phyloP scores from a whole-genome alignment of 345 rosid genomes.

The Hypericum androsaemum region DNA sequence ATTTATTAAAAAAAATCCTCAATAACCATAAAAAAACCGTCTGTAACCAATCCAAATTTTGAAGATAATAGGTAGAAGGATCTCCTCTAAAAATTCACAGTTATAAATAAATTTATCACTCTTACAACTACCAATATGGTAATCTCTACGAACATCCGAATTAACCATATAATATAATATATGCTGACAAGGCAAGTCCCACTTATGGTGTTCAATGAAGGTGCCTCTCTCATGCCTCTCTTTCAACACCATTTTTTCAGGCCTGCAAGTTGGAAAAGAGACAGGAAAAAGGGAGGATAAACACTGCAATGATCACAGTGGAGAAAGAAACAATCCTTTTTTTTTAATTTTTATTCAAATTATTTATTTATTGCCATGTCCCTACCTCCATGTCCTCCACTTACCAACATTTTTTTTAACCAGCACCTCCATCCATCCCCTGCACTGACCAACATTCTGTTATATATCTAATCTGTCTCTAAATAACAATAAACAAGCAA shows the following conservation, averaged over 20 bases:
- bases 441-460: too few species aligned
- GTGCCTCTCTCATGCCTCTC: conserved; percentile 15
- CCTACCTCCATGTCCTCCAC: conserved; percentile 22
- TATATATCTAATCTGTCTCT: background rate
- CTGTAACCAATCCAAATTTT: too few species aligned
- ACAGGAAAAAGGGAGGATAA: background rate
- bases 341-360: background rate
- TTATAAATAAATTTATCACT: too few species aligned
- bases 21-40: too few species aligned
- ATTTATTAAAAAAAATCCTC: too few species aligned
- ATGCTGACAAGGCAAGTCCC: too few species aligned
- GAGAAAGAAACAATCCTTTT: conserved; percentile 9
- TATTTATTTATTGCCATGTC: conserved; percentile 7
- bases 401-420: conserved; percentile 3
- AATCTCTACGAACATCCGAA: too few species aligned
- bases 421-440: background rate
- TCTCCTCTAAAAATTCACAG: too few species aligned
- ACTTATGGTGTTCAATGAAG: background rate
- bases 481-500: background rate
- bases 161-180: too few species aligned
- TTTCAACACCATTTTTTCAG: conserved; percentile 26
- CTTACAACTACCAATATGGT: too few species aligned
- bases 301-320: background rate
- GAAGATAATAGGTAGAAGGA: too few species aligned
- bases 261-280: conserved; percentile 13